phyloP scores from a whole-genome alignment of 352 stramenopile species.

The Globisporangium barbulae region DNA sequence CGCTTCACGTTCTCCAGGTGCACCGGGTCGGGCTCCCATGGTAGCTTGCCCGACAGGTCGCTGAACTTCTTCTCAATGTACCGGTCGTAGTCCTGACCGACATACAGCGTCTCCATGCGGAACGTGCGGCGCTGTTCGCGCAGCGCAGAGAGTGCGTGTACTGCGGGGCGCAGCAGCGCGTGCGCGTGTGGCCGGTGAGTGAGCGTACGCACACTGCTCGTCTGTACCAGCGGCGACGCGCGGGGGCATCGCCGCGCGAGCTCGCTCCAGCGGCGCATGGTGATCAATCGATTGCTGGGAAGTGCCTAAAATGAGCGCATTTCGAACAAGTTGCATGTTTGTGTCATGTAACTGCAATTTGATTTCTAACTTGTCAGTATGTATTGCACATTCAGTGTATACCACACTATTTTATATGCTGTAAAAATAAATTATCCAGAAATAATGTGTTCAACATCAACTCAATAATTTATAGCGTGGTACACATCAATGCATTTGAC shows the following conservation, averaged over 20 bases:
- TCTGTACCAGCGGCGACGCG: not conserved
- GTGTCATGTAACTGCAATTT: not conserved
- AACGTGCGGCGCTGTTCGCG: slow-evolving; percentile 13
- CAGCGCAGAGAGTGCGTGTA: not conserved
- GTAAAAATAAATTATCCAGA: not conserved
- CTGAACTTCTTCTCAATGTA: slow-evolving; percentile 79
- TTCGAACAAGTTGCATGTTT: not conserved
- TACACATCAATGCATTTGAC: not conserved
- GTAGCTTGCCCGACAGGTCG: slow-evolving; percentile 67
- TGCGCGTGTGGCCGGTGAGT: not conserved
- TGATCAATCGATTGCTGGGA: not conserved
- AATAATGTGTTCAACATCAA: not conserved
- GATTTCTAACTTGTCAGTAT: too few relatives aligned
- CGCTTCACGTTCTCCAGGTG: slow-evolving; percentile 57
- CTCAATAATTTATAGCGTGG: not conserved
- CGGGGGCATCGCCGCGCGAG: slow-evolving; percentile 4
- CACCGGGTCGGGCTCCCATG: slow-evolving; percentile 68
- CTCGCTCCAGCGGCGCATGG: slow-evolving; percentile 13
- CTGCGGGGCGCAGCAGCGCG: not conserved
- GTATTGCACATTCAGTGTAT: slow-evolving; percentile 3
- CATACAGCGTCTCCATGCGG: slow-evolving; percentile 61
- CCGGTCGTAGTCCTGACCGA: slow-evolving; percentile 58
- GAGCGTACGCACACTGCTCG: not conserved
- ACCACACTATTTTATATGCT: not conserved
- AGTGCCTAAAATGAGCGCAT: not conserved